Evolutionary conservation across 305 asterid species (phyloP).

Genomic region (Withania somnifera): DNA sequence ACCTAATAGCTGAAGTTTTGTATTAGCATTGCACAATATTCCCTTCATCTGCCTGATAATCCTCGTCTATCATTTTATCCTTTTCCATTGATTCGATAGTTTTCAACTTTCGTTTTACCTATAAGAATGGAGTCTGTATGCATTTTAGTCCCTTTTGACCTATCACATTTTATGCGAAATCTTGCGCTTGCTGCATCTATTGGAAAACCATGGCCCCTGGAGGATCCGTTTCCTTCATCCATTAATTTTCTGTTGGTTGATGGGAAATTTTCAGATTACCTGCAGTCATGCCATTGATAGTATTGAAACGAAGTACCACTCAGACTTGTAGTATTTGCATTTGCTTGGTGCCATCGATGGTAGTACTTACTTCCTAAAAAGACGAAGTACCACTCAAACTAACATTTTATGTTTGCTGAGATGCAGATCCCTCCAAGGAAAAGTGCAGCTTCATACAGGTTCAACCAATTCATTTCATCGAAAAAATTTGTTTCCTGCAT

Average conservation of each 20-base stretch:
- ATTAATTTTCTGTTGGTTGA: neutral
- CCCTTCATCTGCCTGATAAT: neutral
- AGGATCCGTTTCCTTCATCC: neutral
- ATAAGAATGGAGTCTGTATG: neutral
- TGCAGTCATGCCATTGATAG: neutral
- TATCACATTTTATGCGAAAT: neutral
- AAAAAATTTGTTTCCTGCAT: neutral
- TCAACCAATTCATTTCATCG: neutral
- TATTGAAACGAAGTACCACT: neutral
- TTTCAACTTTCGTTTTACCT: neutral
- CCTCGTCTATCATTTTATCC: neutral
- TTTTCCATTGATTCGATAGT: neutral
- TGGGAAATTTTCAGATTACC: neutral
- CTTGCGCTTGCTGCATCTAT: neutral
- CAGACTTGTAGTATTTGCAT: neutral
- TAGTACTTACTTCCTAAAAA: neutral
- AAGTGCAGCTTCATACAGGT: slow-evolving; percentile 92
- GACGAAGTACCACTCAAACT: neutral
- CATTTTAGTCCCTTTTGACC: neutral
- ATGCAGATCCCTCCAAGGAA: slow-evolving; percentile 86
- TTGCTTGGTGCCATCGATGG: neutral
- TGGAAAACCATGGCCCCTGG: neutral
- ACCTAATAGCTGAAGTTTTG: neutral
- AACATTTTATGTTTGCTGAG: neutral
- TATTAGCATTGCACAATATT: neutral